Evolutionary conservation across 352 stramenopile genomes (phyloP).

Genomic region (Pythium vanterpoolii): DNA sequence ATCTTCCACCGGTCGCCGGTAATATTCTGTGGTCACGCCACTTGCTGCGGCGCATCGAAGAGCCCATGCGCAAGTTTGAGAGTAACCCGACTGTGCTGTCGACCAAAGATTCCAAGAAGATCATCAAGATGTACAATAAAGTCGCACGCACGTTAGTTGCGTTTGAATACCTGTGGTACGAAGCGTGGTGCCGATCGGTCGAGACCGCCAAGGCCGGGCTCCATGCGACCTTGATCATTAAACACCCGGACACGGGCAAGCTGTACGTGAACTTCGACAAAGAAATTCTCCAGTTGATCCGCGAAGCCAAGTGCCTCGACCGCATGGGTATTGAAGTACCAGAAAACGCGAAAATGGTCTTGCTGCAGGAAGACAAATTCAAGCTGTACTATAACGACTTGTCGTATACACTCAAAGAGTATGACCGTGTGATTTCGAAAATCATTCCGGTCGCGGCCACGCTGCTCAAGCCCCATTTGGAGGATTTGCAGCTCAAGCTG

Average conservation of each 20-base stretch:
- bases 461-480: constrained; percentile 95
- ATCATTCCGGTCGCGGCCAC: constrained; percentile 97
- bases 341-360: constrained; percentile 96
- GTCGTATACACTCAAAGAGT: constrained; percentile 96
- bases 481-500: constrained; percentile 99
- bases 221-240: constrained; percentile 98
- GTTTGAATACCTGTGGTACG: constrained; percentile 99
- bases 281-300: constrained; percentile 97
- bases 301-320: constrained; percentile 97
- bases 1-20: constrained; percentile 95
- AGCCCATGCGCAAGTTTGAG: constrained; percentile 99
- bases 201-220: constrained; percentile 97
- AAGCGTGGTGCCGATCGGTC: constrained; percentile 98
- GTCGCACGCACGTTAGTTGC: constrained; percentile 96
- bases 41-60: constrained; percentile 98
- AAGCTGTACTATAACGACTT: constrained; percentile 99
- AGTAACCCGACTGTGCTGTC: constrained; percentile 96
- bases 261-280: constrained; percentile 99
- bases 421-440: constrained; percentile 95
- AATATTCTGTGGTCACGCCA: constrained; percentile 98
- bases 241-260: constrained; percentile 96
- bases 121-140: constrained; percentile 99
- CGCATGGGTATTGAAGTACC: constrained; percentile 98
- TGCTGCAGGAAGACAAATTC: constrained; percentile 98
- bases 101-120: constrained; percentile 96